Evolutionary conservation across 345 rosid genomes (phyloP).

Genomic region (Cardiospermum halicacabum): DNA sequence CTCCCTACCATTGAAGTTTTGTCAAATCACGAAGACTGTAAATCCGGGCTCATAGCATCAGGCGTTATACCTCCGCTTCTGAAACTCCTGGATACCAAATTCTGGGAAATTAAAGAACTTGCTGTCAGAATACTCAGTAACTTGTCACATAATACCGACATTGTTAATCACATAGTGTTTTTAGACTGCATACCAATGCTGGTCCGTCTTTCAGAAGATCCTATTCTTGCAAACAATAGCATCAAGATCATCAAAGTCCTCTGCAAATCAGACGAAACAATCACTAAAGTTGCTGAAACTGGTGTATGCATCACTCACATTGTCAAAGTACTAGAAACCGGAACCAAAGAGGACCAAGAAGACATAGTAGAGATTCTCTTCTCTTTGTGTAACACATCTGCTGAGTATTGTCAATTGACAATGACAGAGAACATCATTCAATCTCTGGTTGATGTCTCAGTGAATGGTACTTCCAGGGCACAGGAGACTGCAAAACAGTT

Average conservation of each 20-base stretch:
- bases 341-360: constrained; percentile 28
- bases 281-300: constrained; percentile 21
- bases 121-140: constrained; percentile 28
- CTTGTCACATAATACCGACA: constrained; percentile 20
- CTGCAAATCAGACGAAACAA: constrained; percentile 27
- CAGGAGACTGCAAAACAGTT: constrained; percentile 14
- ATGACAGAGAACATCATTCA: constrained; percentile 14
- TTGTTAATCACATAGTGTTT: constrained; percentile 28
- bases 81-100: constrained; percentile 24
- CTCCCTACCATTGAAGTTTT: constrained; percentile 29
- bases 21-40: constrained; percentile 18
- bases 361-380: constrained; percentile 21
- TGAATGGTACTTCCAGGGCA: constrained; percentile 20
- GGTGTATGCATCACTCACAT: constrained; percentile 17
- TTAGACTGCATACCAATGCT: constrained; percentile 30
- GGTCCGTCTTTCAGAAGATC: constrained; percentile 24
- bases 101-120: constrained; percentile 10
- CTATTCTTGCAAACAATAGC: constrained; percentile 24
- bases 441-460: constrained; percentile 12
- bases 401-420: constrained; percentile 12
- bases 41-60: constrained; percentile 18
- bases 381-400: constrained; percentile 16
- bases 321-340: constrained; percentile 22
- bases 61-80: constrained; percentile 29
- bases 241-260: constrained; percentile 19